Evolutionary conservation across 2,329 filamentous ascomycete species (phyloP).

Genomic region (Diaporthe sp.): DNA sequence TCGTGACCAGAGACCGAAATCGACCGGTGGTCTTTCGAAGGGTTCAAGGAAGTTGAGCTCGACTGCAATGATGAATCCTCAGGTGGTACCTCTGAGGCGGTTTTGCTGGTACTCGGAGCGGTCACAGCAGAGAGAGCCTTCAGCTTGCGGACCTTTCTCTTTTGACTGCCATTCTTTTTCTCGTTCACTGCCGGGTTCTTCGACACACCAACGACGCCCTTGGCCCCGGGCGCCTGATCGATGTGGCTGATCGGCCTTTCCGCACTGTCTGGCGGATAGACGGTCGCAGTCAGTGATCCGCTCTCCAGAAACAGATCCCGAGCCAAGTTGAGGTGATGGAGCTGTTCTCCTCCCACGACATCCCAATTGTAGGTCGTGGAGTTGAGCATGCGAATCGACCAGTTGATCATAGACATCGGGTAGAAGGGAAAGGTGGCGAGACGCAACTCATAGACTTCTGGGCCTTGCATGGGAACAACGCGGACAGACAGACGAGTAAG

Average conservation of each 20-base stretch:
- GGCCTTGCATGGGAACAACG: slow-evolving; percentile 34
- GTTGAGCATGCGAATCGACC: slow-evolving; percentile 37
- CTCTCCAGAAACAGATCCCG: slow-evolving; percentile 16
- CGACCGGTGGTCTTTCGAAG: not conserved
- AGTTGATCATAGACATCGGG: slow-evolving; percentile 36
- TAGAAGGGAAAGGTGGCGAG: slow-evolving; percentile 39
- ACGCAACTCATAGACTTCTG: slow-evolving; percentile 37
- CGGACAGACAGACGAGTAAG: slow-evolving; percentile 26
- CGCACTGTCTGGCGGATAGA: not conserved
- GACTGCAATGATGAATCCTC: not conserved
- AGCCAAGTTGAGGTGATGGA: slow-evolving; percentile 32
- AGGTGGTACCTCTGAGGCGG: slow-evolving; percentile 15
- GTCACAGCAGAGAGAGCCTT: not conserved
- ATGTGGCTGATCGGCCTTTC: not conserved
- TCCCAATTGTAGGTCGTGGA: slow-evolving; percentile 23
- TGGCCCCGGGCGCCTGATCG: not conserved
- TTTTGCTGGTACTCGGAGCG: not conserved
- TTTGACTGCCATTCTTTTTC: slow-evolving; percentile 36
- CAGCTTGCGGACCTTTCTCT: slow-evolving; percentile 35
- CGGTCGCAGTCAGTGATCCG: slow-evolving; percentile 20
- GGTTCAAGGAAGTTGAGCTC: not conserved
- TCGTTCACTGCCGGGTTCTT: not conserved
- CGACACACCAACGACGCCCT: not conserved
- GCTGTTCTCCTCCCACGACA: not conserved
- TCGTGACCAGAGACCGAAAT: not conserved